phyloP scores from a whole-genome alignment of 2,329 filamentous ascomycete species.

The Oidium heveae region DNA sequence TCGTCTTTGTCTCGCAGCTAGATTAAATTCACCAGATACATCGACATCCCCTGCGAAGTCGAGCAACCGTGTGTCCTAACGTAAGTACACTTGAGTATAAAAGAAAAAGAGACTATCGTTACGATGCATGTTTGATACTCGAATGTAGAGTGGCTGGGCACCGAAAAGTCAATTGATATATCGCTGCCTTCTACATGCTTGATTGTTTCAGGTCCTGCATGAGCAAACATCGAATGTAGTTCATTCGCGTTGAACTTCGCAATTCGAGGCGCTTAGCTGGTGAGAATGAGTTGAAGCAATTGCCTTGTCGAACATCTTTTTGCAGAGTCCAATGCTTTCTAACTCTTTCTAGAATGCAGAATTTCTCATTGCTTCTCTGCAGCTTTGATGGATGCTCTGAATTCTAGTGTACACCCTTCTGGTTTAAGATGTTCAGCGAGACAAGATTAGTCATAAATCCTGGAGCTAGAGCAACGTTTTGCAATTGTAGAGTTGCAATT shows the following conservation, averaged over 20 bases:
- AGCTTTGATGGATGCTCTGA: background rate
- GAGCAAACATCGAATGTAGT: background rate
- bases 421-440: background rate
- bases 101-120: too few relatives aligned
- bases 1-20: too few relatives aligned
- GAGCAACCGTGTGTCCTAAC: too few relatives aligned
- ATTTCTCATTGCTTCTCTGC: background rate
- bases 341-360: background rate
- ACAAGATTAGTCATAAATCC: too few relatives aligned
- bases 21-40: too few relatives aligned
- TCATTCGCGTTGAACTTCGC: background rate
- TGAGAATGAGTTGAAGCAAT: background rate
- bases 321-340: background rate
- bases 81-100: too few relatives aligned
- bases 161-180: background rate
- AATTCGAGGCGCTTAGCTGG: background rate
- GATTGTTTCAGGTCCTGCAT: background rate
- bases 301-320: background rate
- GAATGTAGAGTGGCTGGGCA: background rate
- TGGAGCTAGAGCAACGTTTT: background rate
- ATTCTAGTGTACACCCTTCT: background rate
- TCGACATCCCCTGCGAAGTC: too few relatives aligned
- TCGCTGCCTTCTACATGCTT: background rate
- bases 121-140: background rate
- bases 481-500: background rate